These are phyloP conservation scores for Myriosclerotinia curreyana DNA, from an alignment of 2,329 filamentous ascomycete genomes.

Conservation along the genomic window DNA sequence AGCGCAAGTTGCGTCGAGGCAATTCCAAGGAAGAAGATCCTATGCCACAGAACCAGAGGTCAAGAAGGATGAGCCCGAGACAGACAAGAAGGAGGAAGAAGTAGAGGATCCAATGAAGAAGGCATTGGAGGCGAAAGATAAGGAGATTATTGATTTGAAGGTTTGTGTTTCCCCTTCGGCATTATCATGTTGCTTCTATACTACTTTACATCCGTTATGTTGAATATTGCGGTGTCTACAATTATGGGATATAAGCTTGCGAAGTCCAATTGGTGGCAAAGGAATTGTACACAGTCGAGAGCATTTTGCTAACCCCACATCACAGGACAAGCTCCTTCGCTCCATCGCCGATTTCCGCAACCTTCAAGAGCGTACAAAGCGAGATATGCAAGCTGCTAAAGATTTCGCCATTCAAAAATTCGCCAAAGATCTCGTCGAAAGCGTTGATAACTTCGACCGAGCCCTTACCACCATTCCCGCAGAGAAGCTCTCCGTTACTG, in stretches of 20 bases:
- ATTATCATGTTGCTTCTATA: not conserved
- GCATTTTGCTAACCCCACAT: constrained; percentile 17
- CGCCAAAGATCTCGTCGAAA: constrained; percentile 91
- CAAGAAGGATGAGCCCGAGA: constrained; percentile 43
- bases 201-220: not conserved
- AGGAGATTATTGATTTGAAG: constrained; percentile 79
- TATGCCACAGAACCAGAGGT: constrained; percentile 45
- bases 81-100: constrained; percentile 41
- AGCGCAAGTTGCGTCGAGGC: constrained; percentile 18
- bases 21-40: constrained; percentile 31
- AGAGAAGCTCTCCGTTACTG: constrained; percentile 61
- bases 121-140: constrained; percentile 69
- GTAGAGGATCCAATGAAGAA: constrained; percentile 55
- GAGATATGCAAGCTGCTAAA: constrained; percentile 81
- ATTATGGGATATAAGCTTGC: not conserved
- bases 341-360: constrained; percentile 96
- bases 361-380: constrained; percentile 89
- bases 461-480: constrained; percentile 75
- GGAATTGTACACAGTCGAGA: constrained; percentile 13
- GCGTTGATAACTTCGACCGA: constrained; percentile 94
- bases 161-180: constrained; percentile 50
- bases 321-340: constrained; percentile 91
- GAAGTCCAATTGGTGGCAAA: not conserved
- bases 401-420: constrained; percentile 95
- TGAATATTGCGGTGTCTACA: no score